Evolutionary conservation across 768 basidiomycete species (phyloP).

Genomic region (Boletales sp.): DNA sequence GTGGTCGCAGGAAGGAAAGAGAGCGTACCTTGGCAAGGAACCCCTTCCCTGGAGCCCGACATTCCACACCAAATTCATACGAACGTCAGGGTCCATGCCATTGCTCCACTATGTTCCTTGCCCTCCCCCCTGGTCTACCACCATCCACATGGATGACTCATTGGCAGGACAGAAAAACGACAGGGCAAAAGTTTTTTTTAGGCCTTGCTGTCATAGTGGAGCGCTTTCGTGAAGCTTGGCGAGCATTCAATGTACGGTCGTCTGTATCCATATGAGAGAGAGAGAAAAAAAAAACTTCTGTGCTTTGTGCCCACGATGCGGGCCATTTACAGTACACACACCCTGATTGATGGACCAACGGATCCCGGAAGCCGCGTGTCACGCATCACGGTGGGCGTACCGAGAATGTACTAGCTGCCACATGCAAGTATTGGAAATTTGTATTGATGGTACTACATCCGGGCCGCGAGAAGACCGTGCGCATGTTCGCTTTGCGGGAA

Average conservation of each 20-base stretch:
- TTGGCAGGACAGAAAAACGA: conserved; percentile 3
- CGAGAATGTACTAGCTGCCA: background rate
- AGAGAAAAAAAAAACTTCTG: background rate
- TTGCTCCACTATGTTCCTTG: conserved; percentile 5
- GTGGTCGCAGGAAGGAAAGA: background rate
- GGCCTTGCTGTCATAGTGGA: conserved; percentile 1
- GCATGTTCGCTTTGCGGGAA: background rate
- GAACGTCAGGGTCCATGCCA: conserved; percentile 1
- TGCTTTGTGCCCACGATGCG: background rate
- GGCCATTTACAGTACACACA: background rate
- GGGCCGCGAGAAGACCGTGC: background rate
- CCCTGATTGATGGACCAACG: background rate
- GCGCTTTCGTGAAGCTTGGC: no score
- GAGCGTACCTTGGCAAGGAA: background rate
- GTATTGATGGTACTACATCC: background rate
- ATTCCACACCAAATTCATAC: background rate
- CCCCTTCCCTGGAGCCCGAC: background rate
- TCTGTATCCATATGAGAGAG: background rate
- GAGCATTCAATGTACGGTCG: background rate
- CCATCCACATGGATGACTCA: conserved; percentile 9
- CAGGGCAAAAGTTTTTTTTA: background rate
- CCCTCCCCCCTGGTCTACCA: conserved; percentile 1
- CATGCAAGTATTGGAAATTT: background rate
- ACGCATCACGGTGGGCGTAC: background rate
- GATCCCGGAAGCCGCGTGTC: conserved; percentile 2